phyloP scores from a whole-genome alignment of 495 filamentous ascomycete genomes.

The Letharia columbiana region DNA sequence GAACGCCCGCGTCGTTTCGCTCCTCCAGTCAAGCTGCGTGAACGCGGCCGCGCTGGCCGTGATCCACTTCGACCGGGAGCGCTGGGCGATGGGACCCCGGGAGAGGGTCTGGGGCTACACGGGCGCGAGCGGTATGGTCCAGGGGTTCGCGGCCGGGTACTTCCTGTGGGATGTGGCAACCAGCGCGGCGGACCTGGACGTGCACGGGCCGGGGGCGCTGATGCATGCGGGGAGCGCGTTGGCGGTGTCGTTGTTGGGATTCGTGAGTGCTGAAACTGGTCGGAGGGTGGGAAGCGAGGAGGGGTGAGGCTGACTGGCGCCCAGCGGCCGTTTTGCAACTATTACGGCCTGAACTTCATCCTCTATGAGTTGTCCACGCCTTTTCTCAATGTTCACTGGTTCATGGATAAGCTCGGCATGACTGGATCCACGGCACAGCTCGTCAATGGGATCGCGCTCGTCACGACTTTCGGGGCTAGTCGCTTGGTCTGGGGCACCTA shows the following conservation, averaged over 20 bases:
- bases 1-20: slow-evolving; percentile 93
- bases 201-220: slow-evolving; percentile 83
- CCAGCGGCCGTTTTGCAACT: slow-evolving; percentile 89
- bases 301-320: not conserved
- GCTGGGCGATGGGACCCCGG: slow-evolving; percentile 57
- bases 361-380: slow-evolving; percentile 95
- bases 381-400: slow-evolving; percentile 97
- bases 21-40: slow-evolving; percentile 76
- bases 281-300: not conserved
- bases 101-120: slow-evolving; percentile 87
- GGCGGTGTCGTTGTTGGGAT: slow-evolving; percentile 79
- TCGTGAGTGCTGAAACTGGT: slow-evolving; percentile 53
- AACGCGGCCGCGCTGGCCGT: slow-evolving; percentile 71
- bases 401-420: slow-evolving; percentile 92
- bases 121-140: slow-evolving; percentile 71
- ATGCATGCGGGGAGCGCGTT: slow-evolving; percentile 82
- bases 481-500: slow-evolving; percentile 88
- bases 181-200: slow-evolving; percentile 56
- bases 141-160: slow-evolving; percentile 85
- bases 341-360: slow-evolving; percentile 83
- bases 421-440: slow-evolving; percentile 81
- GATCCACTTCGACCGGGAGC: slow-evolving; percentile 69
- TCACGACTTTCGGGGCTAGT: slow-evolving; percentile 71
- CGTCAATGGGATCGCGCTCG: slow-evolving; percentile 66
- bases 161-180: slow-evolving; percentile 88